Evolutionary conservation across 192 early-diverging fungal species (phyloP).

Genomic region (Gigaspora rosea): DNA sequence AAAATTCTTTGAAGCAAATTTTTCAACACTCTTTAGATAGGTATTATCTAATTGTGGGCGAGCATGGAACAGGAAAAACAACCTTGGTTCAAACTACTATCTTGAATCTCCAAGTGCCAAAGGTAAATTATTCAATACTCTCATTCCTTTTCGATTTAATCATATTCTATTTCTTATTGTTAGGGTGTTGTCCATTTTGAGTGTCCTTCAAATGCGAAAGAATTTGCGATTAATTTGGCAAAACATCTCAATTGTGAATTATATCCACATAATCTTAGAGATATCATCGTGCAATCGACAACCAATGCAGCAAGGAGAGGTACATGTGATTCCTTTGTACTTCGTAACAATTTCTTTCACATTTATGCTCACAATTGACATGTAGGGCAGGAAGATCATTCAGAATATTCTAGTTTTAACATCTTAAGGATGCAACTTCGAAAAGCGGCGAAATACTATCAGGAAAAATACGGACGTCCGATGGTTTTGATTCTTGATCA

Average conservation of each 20-base stretch:
- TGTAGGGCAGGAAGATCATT: background rate
- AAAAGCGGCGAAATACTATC: background rate
- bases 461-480: conserved; percentile 4
- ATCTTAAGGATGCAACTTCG: conserved; percentile 2
- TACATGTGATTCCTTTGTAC: background rate
- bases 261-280: conserved; percentile 16
- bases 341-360: conserved; percentile 6
- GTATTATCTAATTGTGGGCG: conserved; percentile 22
- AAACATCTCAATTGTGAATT: conserved; percentile 20
- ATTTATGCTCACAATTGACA: conserved; percentile 11
- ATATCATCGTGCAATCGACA: conserved; percentile 9
- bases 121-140: conserved; percentile 30
- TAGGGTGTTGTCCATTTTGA: conserved; percentile 30
- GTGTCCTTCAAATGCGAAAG: conserved; percentile 19
- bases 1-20: background rate
- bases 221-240: conserved; percentile 5
- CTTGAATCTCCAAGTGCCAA: background rate
- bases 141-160: conserved; percentile 25
- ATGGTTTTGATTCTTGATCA: conserved; percentile 31
- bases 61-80: conserved; percentile 32
- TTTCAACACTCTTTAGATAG: conserved; percentile 17
- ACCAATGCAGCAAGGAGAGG: conserved; percentile 13
- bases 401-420: conserved; percentile 20
- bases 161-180: conserved; percentile 26
- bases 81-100: background rate